Evolutionary conservation across 768 basidiomycete species (phyloP).

Genomic region (Roridomyces roridus): DNA sequence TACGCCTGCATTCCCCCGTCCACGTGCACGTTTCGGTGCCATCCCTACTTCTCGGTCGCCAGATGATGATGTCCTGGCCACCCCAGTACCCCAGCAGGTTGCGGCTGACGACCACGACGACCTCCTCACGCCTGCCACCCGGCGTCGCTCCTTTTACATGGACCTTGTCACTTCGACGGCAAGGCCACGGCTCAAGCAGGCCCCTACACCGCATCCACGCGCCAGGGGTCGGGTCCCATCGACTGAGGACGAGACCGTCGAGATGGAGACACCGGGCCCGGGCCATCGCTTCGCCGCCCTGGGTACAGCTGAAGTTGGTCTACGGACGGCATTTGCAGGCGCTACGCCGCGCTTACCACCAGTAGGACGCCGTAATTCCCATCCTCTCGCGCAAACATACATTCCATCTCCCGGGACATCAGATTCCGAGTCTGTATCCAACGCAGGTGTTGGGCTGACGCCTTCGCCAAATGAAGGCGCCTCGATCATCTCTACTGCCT

Average conservation of each 20-base stretch:
- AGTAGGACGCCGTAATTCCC: conserved; percentile 55
- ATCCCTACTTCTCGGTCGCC: conserved; percentile 50
- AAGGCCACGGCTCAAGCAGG: conserved; percentile 66
- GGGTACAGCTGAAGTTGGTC: conserved; percentile 28
- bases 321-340: conserved; percentile 64
- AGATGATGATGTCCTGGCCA: no score
- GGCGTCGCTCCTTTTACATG: conserved; percentile 82
- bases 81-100: no score
- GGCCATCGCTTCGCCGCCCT: conserved; percentile 27
- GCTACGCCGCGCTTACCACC: conserved; percentile 64
- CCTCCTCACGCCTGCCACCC: conserved; percentile 70
- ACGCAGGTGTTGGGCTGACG: conserved; percentile 44
- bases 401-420: conserved; percentile 46
- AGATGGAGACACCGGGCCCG: conserved; percentile 35
- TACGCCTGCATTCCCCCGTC: conserved; percentile 67
- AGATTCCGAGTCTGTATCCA: conserved; percentile 38
- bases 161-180: conserved; percentile 85
- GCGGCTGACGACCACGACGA: conserved; percentile 42
- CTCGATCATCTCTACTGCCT: conserved; percentile 82
- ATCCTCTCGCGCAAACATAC: conserved; percentile 68
- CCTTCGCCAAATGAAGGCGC: conserved; percentile 57
- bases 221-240: conserved; percentile 38
- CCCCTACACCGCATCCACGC: conserved; percentile 68
- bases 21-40: conserved; percentile 69
- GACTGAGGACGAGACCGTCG: conserved; percentile 34